Conservation (phyloP, 2,329 filamentous ascomycete species). For the Chaetomiaceae sp. region DNA sequence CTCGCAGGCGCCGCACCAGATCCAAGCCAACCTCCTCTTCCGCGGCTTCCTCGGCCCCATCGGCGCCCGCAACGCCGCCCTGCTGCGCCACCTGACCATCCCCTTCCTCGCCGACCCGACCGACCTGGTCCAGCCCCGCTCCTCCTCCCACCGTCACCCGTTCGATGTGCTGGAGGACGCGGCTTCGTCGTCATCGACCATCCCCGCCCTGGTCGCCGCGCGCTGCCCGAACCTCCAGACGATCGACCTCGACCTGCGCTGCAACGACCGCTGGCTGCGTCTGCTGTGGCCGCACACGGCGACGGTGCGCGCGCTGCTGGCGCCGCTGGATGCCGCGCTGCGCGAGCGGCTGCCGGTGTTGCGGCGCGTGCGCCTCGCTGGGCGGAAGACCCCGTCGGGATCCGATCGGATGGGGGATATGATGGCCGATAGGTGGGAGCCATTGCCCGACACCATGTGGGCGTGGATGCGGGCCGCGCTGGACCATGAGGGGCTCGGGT, state of each 20-base stretch:
- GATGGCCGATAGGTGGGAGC: background rate
- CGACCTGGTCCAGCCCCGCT: background rate
- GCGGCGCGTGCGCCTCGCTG: background rate
- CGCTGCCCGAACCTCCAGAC: conserved; percentile 6
- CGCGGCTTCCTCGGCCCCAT: conserved; percentile 17
- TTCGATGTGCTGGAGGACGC: no score
- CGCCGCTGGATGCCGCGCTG: background rate
- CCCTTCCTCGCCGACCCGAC: conserved; percentile 9
- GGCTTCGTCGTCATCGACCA: background rate
- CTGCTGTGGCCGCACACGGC: background rate
- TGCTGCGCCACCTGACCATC: conserved; percentile 8
- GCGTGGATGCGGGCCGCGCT: background rate
- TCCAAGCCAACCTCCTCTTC: conserved; percentile 15
- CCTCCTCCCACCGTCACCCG: background rate
- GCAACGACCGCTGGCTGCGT: conserved; percentile 3
- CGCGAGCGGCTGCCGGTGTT: background rate
- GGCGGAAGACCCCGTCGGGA: background rate
- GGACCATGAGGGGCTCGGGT: background rate
- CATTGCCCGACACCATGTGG: background rate
- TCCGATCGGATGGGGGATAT: background rate
- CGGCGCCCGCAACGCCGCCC: conserved; percentile 9
- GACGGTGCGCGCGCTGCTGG: background rate
- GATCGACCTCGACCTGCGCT: conserved; percentile 7
- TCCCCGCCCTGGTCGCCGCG: background rate
- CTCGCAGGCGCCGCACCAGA: conserved; percentile 8